phyloP scores from a whole-genome alignment of 352 stramenopile genomes.

The Phytophthora podocarpi region DNA sequence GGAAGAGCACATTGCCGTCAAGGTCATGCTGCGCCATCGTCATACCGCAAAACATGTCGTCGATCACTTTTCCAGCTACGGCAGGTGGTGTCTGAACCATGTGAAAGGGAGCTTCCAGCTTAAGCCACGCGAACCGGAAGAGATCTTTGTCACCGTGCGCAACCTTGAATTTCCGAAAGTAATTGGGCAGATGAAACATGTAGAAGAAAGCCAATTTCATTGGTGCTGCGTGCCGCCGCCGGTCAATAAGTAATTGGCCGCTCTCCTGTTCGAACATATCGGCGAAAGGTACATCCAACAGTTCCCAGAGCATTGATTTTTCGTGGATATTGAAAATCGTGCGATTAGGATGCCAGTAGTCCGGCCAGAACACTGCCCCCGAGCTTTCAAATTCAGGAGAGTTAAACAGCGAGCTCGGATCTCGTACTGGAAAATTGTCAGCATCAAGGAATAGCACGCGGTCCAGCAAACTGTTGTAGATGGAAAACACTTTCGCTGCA shows the following conservation, averaged over 20 bases:
- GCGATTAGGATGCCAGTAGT: constrained; percentile 62
- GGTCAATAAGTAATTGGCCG: constrained; percentile 57
- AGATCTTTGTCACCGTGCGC: constrained; percentile 66
- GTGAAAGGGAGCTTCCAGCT: constrained; percentile 46
- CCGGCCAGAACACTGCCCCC: constrained; percentile 67
- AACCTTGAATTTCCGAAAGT: constrained; percentile 42
- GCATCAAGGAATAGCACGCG: constrained; percentile 61
- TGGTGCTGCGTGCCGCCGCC: constrained; percentile 30
- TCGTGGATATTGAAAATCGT: constrained; percentile 69
- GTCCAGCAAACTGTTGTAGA: constrained; percentile 46
- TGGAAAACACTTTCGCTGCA: constrained; percentile 52
- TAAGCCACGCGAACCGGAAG: constrained; percentile 66
- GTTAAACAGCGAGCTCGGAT: constrained; percentile 56
- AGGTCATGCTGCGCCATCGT: constrained; percentile 52
- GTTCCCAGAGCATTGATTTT: constrained; percentile 54
- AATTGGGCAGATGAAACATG: constrained; percentile 44
- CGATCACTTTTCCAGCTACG: constrained; percentile 37
- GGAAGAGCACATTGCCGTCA: constrained; percentile 43
- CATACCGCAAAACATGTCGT: constrained; percentile 51
- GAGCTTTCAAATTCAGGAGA: constrained; percentile 35
- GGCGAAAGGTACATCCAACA: constrained; percentile 44
- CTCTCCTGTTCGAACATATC: constrained; percentile 77
- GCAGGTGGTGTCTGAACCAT: constrained; percentile 53
- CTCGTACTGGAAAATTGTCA: constrained; percentile 53
- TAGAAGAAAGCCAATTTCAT: constrained; percentile 46